phyloP scores from a whole-genome alignment of 73 alveolate species.

The Blepharisma japonicum region DNA sequence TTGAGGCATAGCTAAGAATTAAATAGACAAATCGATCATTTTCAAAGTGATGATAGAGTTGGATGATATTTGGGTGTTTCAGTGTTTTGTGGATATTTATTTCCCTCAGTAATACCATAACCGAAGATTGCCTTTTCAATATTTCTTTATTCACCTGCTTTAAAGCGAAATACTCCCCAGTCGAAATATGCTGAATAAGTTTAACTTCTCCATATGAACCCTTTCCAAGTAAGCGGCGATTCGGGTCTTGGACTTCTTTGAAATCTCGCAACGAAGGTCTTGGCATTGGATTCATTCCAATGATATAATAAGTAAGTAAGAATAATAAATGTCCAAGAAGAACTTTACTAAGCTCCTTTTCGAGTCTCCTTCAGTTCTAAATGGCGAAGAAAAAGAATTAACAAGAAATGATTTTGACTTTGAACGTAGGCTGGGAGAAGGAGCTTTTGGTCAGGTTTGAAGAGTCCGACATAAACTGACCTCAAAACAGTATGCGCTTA shows the following conservation, averaged over 20 bases:
- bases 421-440: slow-evolving; percentile 55
- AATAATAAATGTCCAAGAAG: slow-evolving; percentile 36
- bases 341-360: slow-evolving; percentile 69
- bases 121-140: no score
- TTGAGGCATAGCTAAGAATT: slow-evolving; percentile 73
- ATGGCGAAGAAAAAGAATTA: slow-evolving; percentile 82
- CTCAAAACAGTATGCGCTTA: slow-evolving; percentile 68
- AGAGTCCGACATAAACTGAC: slow-evolving; percentile 63
- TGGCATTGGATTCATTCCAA: no score
- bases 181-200: slow-evolving; percentile 45
- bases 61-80: slow-evolving; percentile 70
- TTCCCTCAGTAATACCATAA: slow-evolving; percentile 44
- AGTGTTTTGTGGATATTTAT: slow-evolving; percentile 69
- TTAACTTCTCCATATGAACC: slow-evolving; percentile 86
- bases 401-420: slow-evolving; percentile 83
- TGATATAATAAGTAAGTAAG: no score
- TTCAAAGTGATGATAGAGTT: slow-evolving; percentile 75
- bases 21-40: slow-evolving; percentile 65
- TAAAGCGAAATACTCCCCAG: no score
- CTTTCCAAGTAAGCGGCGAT: slow-evolving; percentile 50
- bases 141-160: no score
- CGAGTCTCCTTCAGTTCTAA: slow-evolving; percentile 75
- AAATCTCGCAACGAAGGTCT: no score
- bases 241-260: no score
- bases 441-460: slow-evolving; percentile 86